Percentiles rank a stretch among this genome's conserved stretches.
Evolutionary conservation across 352 stramenopile species (phyloP).

Genomic region (Phytophthora europaea): DNA sequence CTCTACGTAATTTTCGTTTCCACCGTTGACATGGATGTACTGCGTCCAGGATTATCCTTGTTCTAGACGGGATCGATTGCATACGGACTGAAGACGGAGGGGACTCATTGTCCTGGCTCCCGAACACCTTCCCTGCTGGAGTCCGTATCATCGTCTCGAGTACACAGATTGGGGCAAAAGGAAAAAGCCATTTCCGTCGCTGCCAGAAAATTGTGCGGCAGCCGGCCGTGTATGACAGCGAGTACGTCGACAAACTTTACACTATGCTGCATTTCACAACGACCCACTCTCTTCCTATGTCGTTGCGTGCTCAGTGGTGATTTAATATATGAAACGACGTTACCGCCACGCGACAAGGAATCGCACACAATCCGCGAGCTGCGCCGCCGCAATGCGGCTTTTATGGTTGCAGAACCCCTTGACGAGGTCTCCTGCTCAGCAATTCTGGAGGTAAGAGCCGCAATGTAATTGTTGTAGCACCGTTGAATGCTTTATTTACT

Average conservation of each 20-base stretch:
- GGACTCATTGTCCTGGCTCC: constrained; percentile 88
- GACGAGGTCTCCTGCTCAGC: constrained; percentile 72
- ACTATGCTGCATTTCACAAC: background rate
- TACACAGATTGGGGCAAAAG: constrained; percentile 44
- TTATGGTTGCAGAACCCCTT: constrained; percentile 77
- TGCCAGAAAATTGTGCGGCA: constrained; percentile 59
- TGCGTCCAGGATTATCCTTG: constrained; percentile 70
- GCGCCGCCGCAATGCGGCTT: constrained; percentile 64
- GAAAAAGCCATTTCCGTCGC: constrained; percentile 43
- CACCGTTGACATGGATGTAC: constrained; percentile 2
- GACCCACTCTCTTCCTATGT: constrained; percentile 1
- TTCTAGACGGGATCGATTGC: constrained; percentile 86
- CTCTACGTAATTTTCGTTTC: background rate
- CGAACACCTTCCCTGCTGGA: constrained; percentile 71
- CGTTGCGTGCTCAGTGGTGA: constrained; percentile 51
- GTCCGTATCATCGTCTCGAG: constrained; percentile 83
- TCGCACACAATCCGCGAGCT: constrained; percentile 82
- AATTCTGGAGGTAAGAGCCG: constrained; percentile 55
- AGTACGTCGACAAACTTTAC: constrained; percentile 42
- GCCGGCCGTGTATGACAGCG: constrained; percentile 66
- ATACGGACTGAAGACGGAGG: constrained; percentile 84
- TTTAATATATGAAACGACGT: constrained; percentile 69
- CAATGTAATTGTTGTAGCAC: background rate
- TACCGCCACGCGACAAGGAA: constrained; percentile 54
- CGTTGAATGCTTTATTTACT: background rate